A percentile compares a stretch with the other conserved stretches of the same genome.
These are phyloP conservation scores for Penicillium sp. DNA, from an alignment of 2,329 filamentous ascomycete genomes.

Conservation along the genomic window DNA sequence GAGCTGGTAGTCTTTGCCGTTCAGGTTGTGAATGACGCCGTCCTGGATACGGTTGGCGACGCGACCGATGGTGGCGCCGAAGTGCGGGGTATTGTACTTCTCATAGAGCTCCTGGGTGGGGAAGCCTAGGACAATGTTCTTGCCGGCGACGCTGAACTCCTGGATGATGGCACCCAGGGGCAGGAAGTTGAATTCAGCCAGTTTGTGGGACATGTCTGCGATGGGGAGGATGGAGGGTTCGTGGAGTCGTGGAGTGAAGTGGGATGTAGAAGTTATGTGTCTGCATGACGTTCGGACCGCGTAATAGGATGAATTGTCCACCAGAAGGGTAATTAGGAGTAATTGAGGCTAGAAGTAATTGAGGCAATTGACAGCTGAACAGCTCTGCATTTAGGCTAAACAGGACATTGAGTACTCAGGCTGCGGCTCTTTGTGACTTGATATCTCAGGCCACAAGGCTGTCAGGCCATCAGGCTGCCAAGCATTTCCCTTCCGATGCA, in stretches of 20 bases:
- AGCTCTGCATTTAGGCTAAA: slow-evolving; percentile 11
- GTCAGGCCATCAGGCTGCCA: background rate
- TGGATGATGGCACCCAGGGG: slow-evolving; percentile 51
- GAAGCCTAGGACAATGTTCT: slow-evolving; percentile 88
- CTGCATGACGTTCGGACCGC: slow-evolving; percentile 22
- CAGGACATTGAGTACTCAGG: background rate
- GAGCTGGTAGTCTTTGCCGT: slow-evolving; percentile 64
- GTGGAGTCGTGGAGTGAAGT: slow-evolving; percentile 1
- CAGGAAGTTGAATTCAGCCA: slow-evolving; percentile 41
- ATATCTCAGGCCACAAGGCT: background rate
- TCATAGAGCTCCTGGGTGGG: slow-evolving; percentile 69
- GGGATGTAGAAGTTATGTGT: background rate
- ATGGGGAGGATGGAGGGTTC: slow-evolving; percentile 5
- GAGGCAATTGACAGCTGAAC: slow-evolving; percentile 3
- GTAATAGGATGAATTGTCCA: slow-evolving; percentile 17
- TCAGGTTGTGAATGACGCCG: slow-evolving; percentile 66
- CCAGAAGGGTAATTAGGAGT: slow-evolving; percentile 7
- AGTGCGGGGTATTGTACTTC: slow-evolving; percentile 70
- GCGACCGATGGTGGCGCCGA: slow-evolving; percentile 88
- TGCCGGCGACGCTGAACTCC: slow-evolving; percentile 67
- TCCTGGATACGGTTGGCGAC: slow-evolving; percentile 72
- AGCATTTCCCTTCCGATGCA: background rate
- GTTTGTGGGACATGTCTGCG: slow-evolving; percentile 25
- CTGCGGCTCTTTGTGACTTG: background rate
- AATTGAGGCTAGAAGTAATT: background rate